A percentile compares a stretch with the other conserved stretches of the same genome.
These are phyloP conservation scores for Amesomyces nigricolor DNA, from an alignment of 2,329 filamentous ascomycete species.

Conservation along the genomic window DNA sequence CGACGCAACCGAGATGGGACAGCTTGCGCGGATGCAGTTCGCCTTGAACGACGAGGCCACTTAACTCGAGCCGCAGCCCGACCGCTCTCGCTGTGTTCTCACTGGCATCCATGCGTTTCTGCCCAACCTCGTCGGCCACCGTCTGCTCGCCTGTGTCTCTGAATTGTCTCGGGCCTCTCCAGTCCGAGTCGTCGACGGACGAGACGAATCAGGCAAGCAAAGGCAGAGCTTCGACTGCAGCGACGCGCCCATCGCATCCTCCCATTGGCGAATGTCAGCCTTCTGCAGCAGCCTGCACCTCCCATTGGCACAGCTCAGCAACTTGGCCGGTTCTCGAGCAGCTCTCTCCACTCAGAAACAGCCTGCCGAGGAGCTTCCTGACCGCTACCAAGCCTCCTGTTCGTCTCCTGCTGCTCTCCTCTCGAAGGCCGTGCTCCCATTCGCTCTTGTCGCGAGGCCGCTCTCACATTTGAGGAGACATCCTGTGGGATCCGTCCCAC, in stretches of 20 bases:
- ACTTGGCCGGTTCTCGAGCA: conserved; percentile 8
- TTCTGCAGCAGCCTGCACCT: conserved; percentile 24
- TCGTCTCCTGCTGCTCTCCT: not conserved
- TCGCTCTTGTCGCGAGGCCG: too few species aligned
- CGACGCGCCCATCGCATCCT: conserved; percentile 10
- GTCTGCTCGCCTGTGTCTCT: not conserved
- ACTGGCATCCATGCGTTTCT: conserved; percentile 25
- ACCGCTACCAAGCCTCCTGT: not conserved
- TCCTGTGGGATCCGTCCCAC: not conserved
- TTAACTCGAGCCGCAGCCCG: conserved; percentile 9
- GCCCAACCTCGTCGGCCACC: conserved; percentile 19
- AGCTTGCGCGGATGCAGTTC: not conserved
- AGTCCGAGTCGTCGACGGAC: not conserved
- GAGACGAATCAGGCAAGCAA: conserved; percentile 17
- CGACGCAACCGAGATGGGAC: not conserved
- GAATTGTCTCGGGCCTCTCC: conserved; percentile 6
- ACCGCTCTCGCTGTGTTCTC: not conserved
- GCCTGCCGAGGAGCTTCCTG: too few species aligned
- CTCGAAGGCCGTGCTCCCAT: not conserved
- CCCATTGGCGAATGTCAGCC: conserved; percentile 25
- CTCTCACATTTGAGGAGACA: not conserved
- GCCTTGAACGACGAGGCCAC: not conserved
- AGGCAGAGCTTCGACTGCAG: conserved; percentile 13
- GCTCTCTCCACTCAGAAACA: not conserved
- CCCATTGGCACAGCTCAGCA: conserved; percentile 24